Evolutionary conservation across 352 stramenopile species (phyloP), one percentile per base, ranked within the genome.

Genomic region (Elongisporangium anandrum): DNA sequence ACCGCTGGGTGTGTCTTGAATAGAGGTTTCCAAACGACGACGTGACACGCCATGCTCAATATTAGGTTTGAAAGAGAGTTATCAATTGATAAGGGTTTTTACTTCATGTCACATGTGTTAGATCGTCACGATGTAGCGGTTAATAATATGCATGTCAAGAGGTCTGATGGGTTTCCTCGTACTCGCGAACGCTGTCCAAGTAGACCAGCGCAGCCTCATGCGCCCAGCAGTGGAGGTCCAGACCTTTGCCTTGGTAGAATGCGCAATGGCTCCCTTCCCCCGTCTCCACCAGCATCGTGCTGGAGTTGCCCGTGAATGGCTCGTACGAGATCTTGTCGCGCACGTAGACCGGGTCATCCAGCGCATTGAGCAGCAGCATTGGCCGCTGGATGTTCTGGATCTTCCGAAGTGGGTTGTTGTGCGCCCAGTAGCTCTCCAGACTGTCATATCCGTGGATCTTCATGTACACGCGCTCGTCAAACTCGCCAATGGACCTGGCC

Each of bases 381-480:
- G 84, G 84, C 19, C 80, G 77, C 29, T 62, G 63, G 48, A 94
- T 72, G 34, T 74, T 82, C 23, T 73, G 53, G 13, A 87, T 62
- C 10, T 78, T 64, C 34, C 79, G 81, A 77, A 94, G 88, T 19
- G 84, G 84, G 66, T 94, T 86, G 68, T 94, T 94, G 19, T 78
- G 41, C 19, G 60, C 52, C 84, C 84, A 94, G 60, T 92, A 94
- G 15, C 65, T 48, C 53, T 87, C 79, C 5, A 91, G 48, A 57
- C 87, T 70, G 2, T 63, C 57, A 57, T 90, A 92, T 4, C 81
- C 84, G 63, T 94, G 78, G 69, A 94, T 84, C 47, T 77, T 84
- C 70, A 90, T 88, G 74, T 85, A 94, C 58, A 94, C 81, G 21
- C 79, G 84, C 50, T 81, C 60, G 54, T 94, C 84, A 53, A 94